Evolutionary conservation across 2,329 filamentous ascomycete genomes (phyloP).

Genomic region (Amylocarpus encephaloides): DNA sequence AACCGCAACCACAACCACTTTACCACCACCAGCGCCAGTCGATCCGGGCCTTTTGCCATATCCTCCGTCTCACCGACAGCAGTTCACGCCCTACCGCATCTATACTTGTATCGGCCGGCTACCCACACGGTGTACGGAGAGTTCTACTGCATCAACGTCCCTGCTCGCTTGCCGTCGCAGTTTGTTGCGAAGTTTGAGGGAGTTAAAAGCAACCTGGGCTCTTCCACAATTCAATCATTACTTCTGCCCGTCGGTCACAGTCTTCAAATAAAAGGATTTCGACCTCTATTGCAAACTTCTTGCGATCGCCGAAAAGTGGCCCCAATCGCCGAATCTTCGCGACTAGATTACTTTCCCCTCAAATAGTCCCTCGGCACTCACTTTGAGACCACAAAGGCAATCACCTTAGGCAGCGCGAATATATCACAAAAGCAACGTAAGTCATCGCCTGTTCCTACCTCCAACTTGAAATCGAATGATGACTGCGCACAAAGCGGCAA

Average conservation of each 20-base stretch:
- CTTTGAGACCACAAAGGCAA: not conserved
- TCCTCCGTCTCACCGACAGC: conserved; percentile 16
- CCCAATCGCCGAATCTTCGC: not conserved
- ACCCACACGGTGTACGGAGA: conserved; percentile 12
- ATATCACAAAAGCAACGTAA: conserved; percentile 14
- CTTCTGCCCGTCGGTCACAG: conserved; percentile 1
- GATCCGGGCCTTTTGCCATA: conserved; percentile 6
- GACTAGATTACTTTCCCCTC: not conserved
- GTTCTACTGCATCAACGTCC: conserved; percentile 20
- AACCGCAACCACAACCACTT: not conserved
- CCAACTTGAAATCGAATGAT: conserved; percentile 2
- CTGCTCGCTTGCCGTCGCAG: conserved; percentile 26
- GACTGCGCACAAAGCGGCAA: conserved; percentile 5
- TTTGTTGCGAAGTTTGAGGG: conserved; percentile 27
- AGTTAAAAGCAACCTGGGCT: conserved; percentile 27
- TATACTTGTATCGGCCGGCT: conserved; percentile 19
- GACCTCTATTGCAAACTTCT: not conserved
- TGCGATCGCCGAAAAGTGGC: not conserved
- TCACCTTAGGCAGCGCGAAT: not conserved
- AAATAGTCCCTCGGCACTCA: not conserved
- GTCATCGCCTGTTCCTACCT: conserved; percentile 14
- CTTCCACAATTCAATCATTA: conserved; percentile 19
- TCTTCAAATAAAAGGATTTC: not conserved
- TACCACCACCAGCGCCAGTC: not conserved
- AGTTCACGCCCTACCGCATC: conserved; percentile 20